These are phyloP conservation scores for Elsinoe batatas DNA, from an alignment of 2,329 filamentous ascomycete species.

Conservation along the genomic window DNA sequence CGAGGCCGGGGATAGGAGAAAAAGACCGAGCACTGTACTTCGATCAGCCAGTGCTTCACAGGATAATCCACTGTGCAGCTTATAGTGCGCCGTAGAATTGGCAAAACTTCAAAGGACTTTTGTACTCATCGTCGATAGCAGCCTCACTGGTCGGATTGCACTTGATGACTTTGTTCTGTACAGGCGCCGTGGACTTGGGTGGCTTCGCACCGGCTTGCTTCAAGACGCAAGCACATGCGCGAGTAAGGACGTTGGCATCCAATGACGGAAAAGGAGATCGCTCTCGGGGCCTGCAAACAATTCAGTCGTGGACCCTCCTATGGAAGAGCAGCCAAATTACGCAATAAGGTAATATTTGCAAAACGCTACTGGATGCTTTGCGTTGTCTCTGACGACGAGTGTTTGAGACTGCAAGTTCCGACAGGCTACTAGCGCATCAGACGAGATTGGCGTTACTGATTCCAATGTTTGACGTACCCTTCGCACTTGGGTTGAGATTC, in stretches of 20 bases:
- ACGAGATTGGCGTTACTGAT: not conserved
- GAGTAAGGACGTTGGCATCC: not conserved
- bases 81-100: not conserved
- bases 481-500: not conserved
- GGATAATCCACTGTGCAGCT: not conserved
- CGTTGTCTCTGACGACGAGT: not conserved
- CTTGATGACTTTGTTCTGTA: not conserved
- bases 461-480: not conserved
- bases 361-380: not conserved
- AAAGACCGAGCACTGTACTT: not conserved
- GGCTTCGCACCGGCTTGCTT: not conserved
- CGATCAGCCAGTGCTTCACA: too few relatives aligned
- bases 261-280: not conserved
- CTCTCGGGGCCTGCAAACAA: not conserved
- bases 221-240: not conserved
- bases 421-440: not conserved
- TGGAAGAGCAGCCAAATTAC: not conserved
- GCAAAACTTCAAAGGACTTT: not conserved
- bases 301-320: not conserved
- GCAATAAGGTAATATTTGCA: not conserved
- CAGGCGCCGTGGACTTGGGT: not conserved
- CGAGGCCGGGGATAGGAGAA: not conserved
- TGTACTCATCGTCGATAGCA: not conserved
- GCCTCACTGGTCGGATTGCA: not conserved
- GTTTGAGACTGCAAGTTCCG: not conserved